Percentiles rank a stretch among this genome's conserved stretches.
phyloP scores from a whole-genome alignment of 768 basidiomycete species.

The Tylopilus balloui region DNA sequence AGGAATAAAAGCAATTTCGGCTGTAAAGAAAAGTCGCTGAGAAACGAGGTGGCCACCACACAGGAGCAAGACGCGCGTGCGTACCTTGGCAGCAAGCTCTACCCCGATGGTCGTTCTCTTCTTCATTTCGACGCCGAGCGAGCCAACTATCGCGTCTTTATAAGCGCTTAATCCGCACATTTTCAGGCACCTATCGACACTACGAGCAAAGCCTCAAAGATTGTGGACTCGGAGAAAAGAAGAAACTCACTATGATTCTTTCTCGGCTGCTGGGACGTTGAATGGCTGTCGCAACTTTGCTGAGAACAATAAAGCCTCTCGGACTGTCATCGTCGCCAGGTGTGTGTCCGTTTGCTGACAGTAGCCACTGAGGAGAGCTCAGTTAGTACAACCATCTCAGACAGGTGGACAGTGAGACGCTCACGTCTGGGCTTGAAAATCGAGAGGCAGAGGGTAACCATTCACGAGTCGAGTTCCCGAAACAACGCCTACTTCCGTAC shows the following conservation, averaged over 20 bases:
- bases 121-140: constrained; percentile 63
- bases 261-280: constrained; percentile 60
- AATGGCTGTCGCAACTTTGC: constrained; percentile 75
- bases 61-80: neutral
- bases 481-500: constrained; percentile 36
- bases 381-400: neutral
- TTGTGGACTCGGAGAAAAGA: neutral
- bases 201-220: constrained; percentile 14
- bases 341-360: constrained; percentile 87
- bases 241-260: constrained; percentile 64
- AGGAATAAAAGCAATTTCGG: constrained; percentile 79
- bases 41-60: neutral
- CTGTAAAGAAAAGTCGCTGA: constrained; percentile 26
- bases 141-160: constrained; percentile 65
- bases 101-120: constrained; percentile 87
- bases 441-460: constrained; percentile 38
- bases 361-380: constrained; percentile 54
- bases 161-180: constrained; percentile 63
- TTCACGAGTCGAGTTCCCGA: constrained; percentile 44
- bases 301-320: constrained; percentile 76
- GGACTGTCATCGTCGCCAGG: constrained; percentile 66
- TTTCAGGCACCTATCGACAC: constrained; percentile 52
- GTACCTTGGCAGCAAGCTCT: constrained; percentile 73
- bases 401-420: neutral
- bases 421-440: constrained; percentile 55